Evolutionary conservation across 257 asterid genomes (phyloP).

Genomic region (Nicotiana noctiflora): DNA sequence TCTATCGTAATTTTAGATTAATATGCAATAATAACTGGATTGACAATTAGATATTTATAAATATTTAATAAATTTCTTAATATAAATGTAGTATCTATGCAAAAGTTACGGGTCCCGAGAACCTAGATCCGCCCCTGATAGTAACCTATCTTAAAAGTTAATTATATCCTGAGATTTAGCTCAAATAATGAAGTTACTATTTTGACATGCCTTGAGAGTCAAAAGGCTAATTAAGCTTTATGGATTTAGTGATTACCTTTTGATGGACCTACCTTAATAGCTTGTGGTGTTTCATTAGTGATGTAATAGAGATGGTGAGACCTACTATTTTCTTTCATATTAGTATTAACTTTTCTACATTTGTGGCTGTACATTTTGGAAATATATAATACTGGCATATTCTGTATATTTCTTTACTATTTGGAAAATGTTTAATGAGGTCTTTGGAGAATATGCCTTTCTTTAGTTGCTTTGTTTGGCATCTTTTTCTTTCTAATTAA

Average conservation of each 20-base stretch:
- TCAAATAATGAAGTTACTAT: not conserved
- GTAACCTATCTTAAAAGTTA: not conserved
- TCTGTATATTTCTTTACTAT: not conserved
- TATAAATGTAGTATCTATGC: too few relatives aligned
- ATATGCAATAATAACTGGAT: too few relatives aligned
- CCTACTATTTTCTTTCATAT: not conserved
- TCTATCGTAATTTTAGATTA: too few relatives aligned
- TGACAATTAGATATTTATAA: too few relatives aligned
- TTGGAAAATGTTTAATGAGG: not conserved
- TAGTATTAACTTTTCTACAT: not conserved
- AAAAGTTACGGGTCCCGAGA: too few relatives aligned
- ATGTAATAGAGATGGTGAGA: not conserved
- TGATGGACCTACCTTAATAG: not conserved
- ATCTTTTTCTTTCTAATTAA: not conserved
- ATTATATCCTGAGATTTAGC: not conserved
- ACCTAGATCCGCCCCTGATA: too few relatives aligned
- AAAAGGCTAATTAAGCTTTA: not conserved
- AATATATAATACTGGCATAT: not conserved
- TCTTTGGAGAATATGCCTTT: not conserved
- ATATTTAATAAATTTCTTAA: too few relatives aligned
- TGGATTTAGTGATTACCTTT: not conserved
- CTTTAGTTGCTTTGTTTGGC: conserved; percentile 6
- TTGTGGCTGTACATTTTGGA: not conserved
- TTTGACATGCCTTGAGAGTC: not conserved
- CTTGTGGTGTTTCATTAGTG: not conserved